Percentiles rank a stretch among this genome's conserved stretches.
These are phyloP conservation scores for Penicillium parvum DNA, from an alignment of 495 filamentous ascomycete species.

Conservation along the genomic window DNA sequence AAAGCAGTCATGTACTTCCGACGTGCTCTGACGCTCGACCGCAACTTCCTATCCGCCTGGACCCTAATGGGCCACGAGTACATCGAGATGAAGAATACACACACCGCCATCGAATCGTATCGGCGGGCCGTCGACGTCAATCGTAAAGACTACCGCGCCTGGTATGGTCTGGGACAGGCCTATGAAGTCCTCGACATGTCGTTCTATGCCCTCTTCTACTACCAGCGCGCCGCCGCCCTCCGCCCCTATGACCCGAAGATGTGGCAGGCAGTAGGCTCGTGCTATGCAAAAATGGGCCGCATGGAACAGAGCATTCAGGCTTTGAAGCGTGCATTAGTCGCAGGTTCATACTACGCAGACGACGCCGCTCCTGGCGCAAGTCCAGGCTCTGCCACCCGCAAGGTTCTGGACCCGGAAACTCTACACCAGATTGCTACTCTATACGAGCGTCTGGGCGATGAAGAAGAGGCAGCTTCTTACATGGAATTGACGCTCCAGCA, in stretches of 20 bases:
- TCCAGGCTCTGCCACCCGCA: slow-evolving; percentile 25
- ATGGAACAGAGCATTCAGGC: slow-evolving; percentile 86
- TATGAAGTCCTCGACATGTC: slow-evolving; percentile 99
- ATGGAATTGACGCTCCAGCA: slow-evolving; percentile 95
- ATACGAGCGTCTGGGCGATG: slow-evolving; percentile 73
- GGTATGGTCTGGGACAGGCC: slow-evolving; percentile 96
- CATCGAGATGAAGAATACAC: slow-evolving; percentile 98
- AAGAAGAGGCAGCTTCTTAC: slow-evolving; percentile 77
- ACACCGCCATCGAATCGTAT: slow-evolving; percentile 96
- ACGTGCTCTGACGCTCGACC: slow-evolving; percentile 89
- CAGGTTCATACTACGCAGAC: slow-evolving; percentile 74
- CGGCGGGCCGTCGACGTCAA: slow-evolving; percentile 95
- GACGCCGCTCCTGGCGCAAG: slow-evolving; percentile 29
- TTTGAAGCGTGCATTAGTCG: slow-evolving; percentile 83
- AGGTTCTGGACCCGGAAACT: slow-evolving; percentile 81
- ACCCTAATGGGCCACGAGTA: slow-evolving; percentile 99
- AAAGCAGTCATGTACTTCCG: slow-evolving; percentile 98
- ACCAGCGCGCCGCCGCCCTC: slow-evolving; percentile 88
- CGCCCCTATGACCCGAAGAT: slow-evolving; percentile 93
- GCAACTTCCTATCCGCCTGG: slow-evolving; percentile 90
- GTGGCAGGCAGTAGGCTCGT: slow-evolving; percentile 95
- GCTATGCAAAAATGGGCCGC: slow-evolving; percentile 81
- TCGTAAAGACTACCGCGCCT: slow-evolving; percentile 93
- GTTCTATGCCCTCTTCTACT: slow-evolving; percentile 94
- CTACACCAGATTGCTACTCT: slow-evolving; percentile 84